These are phyloP conservation scores for Leccinum ponderosum DNA, from an alignment of 1,284 basidiomycete genomes.

Conservation along the genomic window DNA sequence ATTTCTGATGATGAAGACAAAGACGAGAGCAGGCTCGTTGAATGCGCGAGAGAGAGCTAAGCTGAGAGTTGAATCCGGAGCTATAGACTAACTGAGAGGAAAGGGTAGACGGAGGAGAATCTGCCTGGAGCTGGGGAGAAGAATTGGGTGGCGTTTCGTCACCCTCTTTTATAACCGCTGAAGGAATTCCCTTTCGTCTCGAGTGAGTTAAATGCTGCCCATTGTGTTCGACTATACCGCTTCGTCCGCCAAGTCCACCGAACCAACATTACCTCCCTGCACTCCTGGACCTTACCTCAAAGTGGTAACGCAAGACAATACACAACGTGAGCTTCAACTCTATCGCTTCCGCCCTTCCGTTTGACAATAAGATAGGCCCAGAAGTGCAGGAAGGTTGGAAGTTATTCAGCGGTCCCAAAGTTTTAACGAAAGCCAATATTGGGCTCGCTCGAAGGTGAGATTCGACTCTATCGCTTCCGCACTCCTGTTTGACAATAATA, in stretches of 20 bases:
- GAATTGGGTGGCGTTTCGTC: neutral
- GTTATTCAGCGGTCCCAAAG: too few species aligned
- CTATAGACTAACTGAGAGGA: too few species aligned
- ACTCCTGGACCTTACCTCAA: neutral
- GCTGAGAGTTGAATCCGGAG: neutral
- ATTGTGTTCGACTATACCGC: neutral
- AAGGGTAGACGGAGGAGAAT: neutral
- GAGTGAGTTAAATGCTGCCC: neutral
- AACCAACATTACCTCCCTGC: neutral
- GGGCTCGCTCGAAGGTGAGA: too few species aligned
- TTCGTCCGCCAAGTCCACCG: neutral
- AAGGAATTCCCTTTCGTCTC: neutral
- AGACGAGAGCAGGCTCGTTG: neutral
- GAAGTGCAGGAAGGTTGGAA: too few species aligned
- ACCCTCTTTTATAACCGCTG: slow-evolving; percentile 20
- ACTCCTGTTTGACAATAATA: too few species aligned
- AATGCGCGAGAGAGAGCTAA: neutral
- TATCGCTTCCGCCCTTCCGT: neutral
- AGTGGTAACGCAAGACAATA: slow-evolving; percentile 20
- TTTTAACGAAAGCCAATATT: too few species aligned
- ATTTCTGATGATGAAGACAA: slow-evolving; percentile 12
- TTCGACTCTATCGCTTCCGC: too few species aligned
- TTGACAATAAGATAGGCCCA: slow-evolving; percentile 18
- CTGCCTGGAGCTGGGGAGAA: slow-evolving; percentile 2
- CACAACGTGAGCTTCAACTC: neutral